Evolutionary conservation across 1,139 yeast genomes (phyloP).

Genomic region (Saccharomycopsis crataegensis): DNA sequence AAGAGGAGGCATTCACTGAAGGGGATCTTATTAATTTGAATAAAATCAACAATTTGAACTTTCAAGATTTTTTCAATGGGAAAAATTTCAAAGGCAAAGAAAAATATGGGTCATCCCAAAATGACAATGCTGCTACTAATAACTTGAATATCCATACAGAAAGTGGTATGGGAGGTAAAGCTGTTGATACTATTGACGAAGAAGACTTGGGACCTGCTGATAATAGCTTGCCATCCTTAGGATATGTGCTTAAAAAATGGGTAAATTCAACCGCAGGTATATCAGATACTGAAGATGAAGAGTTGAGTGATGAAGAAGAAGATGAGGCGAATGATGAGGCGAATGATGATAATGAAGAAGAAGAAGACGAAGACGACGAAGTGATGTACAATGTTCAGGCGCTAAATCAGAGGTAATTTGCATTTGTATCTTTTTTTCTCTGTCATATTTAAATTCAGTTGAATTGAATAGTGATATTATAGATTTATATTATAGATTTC

Average conservation of each 20-base stretch:
- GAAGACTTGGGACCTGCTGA: not conserved
- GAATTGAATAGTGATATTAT: no score
- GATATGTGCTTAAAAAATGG: constrained; percentile 17
- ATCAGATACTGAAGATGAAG: constrained; percentile 18
- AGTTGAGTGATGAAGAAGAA: constrained; percentile 17
- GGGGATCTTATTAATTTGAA: constrained; percentile 13
- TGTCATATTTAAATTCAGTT: not conserved
- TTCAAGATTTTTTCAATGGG: constrained; percentile 7
- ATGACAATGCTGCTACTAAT: no score
- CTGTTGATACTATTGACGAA: not conserved
- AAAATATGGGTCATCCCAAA: no score
- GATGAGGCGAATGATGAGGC: not conserved
- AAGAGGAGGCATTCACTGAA: constrained; percentile 15
- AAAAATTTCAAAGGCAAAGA: not conserved
- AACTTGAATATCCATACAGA: no score
- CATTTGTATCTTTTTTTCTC: not conserved
- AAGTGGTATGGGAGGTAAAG: not conserved
- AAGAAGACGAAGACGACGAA: not conserved
- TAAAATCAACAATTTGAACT: constrained; percentile 4
- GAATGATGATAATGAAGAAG: constrained; percentile 14
- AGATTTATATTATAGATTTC: no score
- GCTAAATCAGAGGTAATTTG: no score
- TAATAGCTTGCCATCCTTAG: constrained; percentile 11
- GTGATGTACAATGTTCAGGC: not conserved
- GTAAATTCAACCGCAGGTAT: constrained; percentile 18